A percentile compares a stretch with the other conserved stretches of the same genome.
Evolutionary conservation across 1,139 yeast genomes (phyloP).

Genomic region (Kodamaea arcana): DNA sequence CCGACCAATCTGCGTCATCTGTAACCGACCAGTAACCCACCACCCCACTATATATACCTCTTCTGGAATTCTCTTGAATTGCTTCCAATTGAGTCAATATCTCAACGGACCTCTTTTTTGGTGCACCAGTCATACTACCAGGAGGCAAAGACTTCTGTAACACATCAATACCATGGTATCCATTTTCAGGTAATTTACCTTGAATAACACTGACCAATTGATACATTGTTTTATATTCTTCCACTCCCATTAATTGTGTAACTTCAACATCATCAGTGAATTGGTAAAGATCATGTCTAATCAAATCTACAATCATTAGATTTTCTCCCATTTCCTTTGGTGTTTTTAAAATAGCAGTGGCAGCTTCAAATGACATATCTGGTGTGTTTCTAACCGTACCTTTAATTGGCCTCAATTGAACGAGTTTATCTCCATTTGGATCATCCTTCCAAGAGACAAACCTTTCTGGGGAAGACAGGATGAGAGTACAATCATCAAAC

Average conservation of each 20-base stretch:
- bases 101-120: constrained; percentile 89
- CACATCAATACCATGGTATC: constrained; percentile 71
- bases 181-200: constrained; percentile 47
- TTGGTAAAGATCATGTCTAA: constrained; percentile 83
- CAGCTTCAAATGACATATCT: constrained; percentile 50
- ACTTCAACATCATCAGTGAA: constrained; percentile 67
- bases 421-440: constrained; percentile 29
- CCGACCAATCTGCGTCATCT: constrained; percentile 94
- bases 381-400: constrained; percentile 81
- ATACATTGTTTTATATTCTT: constrained; percentile 85
- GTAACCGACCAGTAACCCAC: constrained; percentile 93
- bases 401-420: constrained; percentile 90
- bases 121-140: constrained; percentile 99
- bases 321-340: constrained; percentile 96
- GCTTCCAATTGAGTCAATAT: constrained; percentile 55
- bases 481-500: constrained; percentile 64
- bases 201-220: constrained; percentile 88
- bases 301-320: constrained; percentile 93
- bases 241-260: constrained; percentile 81
- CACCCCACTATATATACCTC: constrained; percentile 93
- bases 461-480: constrained; percentile 93
- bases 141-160: constrained; percentile 84
- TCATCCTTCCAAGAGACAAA: constrained; percentile 72
- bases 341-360: constrained; percentile 63
- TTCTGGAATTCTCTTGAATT: constrained; percentile 41